Base-by-base conservation (phyloP, 176 grass and related monocot species). In the Musa schizocarpa region DNA sequence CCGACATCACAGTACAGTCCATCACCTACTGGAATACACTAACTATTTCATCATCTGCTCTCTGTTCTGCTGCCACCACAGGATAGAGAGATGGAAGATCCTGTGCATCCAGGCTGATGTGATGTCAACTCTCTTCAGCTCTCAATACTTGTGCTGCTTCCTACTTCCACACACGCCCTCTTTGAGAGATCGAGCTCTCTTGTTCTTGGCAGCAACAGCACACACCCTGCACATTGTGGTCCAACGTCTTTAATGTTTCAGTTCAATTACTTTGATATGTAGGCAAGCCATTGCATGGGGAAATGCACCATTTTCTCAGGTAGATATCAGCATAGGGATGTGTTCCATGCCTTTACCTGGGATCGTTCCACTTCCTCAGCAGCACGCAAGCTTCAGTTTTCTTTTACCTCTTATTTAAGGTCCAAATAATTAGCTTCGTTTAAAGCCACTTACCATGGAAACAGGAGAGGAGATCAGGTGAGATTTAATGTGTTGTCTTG, bases 281-380 rank as follows among this genome's bases (percentile, higher is more conserved):
- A 74, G 26, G 50, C 50, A 16, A 55, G 19, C 53, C 72, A 11
- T 81, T 67, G 71, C 25, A 52, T 75, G 63, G 54, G 80, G 64
- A 74, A 71, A 13, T 62, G 74, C 76, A 34, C 81, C 63, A 54
- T 50, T 21, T 10, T 49, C 58, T 72, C 77, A 73, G 50, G 49
- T 65, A 62, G 73, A 74, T 65, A 88, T 88, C 79, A 73, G 72
- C 87, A 68, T 85, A 69, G 79, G 80, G 53, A 87, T 73, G 53
- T 73, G 81, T 80, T 80, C 57, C 80, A 65, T 59, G 52, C 22
- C 24, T 70, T 65, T 13, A 71, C 74, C 82, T 87, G 76, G 79
- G 76, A 82, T 77, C 76, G 71, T 62, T 56, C 76, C 16, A 67
- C 71, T 69, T 73, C 72, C 53, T 70, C 19, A 77, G 70, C 75